Base-by-base conservation (phyloP, 306 rosid species). In the Dalbergia cochinchinensis region DNA sequence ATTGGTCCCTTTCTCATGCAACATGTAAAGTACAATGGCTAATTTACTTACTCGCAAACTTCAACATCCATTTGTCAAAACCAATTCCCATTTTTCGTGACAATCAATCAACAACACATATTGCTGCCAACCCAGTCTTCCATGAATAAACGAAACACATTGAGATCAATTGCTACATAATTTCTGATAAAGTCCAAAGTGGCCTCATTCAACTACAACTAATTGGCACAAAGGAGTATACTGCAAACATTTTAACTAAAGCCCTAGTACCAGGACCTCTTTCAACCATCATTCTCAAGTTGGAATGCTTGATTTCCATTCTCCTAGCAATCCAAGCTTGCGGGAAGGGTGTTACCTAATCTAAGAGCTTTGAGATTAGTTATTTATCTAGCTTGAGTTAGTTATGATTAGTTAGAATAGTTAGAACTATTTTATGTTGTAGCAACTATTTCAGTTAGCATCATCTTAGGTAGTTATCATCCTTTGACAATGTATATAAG, bases 11-110 rank as follows among this genome's bases (percentile, higher is more conserved):
- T 5, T 7, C 41, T 37, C 41, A 37, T 37, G 18, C 19, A 3
- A 51, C 58, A 14, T n/a, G 58, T 13, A 9, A 51, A 14, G 58
- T 5, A 4, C 58, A 51, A 1, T 51, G 9, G 16, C 6, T 14
- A 0, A 1, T 6, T 7, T 14, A 13, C 8, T 5, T 51, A 1
- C 1, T 15, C 0, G 1, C 1, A 3, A 8, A 14, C 3, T 15
- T 51, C 8, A 4, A 5, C 1, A 1, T 51, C 4, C 2, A 14
- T 4, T 0, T 14, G 5, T 4, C 5, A 5, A 14, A 13, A 51
- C 58, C 58, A 13, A 14, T 4, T 51, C 4, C 1, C 5, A 2
- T 2, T 2, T 47, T 14, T 14, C 15, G 58, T 51, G 8, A 51
- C 18, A 51, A 1, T 13, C 3, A 15, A 1, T 51, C 58, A 4